A percentile compares a stretch with the other conserved stretches of the same genome.
These are phyloP conservation scores for Tetrastigma voinierianum DNA, from an alignment of 164 flowering plant genomes.

Conservation along the genomic window DNA sequence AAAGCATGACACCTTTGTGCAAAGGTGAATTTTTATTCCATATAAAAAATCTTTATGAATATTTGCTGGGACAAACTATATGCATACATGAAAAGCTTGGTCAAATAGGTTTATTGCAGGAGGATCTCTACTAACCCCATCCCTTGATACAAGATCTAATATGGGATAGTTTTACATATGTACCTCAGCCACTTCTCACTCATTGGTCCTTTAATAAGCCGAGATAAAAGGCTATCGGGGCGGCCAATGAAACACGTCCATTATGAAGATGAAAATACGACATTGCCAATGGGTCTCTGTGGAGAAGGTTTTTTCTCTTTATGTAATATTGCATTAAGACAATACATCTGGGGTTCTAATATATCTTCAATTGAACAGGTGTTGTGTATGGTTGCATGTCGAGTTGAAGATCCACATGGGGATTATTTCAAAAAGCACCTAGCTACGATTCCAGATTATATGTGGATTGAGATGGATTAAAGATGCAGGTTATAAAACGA, in stretches of 20 bases:
- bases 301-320: constrained; percentile 18
- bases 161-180: constrained; percentile 40
- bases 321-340: not conserved
- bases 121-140: constrained; percentile 41
- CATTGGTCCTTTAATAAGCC: constrained; percentile 43
- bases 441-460: constrained; percentile 47
- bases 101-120: constrained; percentile 20
- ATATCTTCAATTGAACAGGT: constrained; percentile 9
- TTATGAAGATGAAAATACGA: constrained; percentile 49
- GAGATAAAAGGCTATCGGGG: constrained; percentile 38
- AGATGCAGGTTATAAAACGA: constrained; percentile 30
- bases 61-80: too few species aligned
- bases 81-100: not conserved
- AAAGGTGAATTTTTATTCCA: not conserved
- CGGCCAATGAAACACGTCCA: constrained; percentile 40
- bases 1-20: constrained; percentile 5
- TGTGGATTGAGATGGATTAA: constrained; percentile 60
- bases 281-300: constrained; percentile 39
- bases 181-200: constrained; percentile 36
- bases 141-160: constrained; percentile 35
- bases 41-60: too few species aligned
- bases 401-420: constrained; percentile 52
- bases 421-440: constrained; percentile 48
- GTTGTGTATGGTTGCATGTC: constrained; percentile 54
- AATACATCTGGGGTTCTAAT: not conserved